Base-by-base conservation (phyloP, 768 basidiomycete species). In the Amanita pallidorosea region DNA sequence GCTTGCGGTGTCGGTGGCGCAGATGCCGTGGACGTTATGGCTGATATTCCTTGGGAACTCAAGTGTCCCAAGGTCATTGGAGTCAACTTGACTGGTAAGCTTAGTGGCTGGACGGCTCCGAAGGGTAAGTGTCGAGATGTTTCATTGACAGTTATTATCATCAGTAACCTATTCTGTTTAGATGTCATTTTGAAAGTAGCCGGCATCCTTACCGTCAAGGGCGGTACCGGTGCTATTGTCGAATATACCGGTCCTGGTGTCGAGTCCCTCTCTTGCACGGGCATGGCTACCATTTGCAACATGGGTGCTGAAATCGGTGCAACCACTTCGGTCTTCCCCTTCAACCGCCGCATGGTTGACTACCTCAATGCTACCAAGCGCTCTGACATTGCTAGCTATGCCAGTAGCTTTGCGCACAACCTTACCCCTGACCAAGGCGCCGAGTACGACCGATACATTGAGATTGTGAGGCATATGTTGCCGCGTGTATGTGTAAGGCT, bases 271-370 rank as follows among this genome's bases (percentile, higher is more conserved):
- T 96, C 93, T 44, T 91, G 88, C 79, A 99, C 95, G 44, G 95
- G 95, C 69, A 96, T 98, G 94, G 95, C 91, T 47, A 98, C 95
- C 18, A 95, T 99, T 62, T 97, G 95, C 70, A 99, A 97, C 81
- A 99, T 98, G 95, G 95, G 95, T 76, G 95, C 95, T 59, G 95
- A 99, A 70, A 97, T 98, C 61, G 95, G 95, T 65, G 96, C 96
- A 34, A 99, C 96, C 8, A 98, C 96, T 18, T 97, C 95, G 15
- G 70, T 98, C 59, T 99, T 99, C 90, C 96, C 96, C 60, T 98
- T 88, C 83, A 99, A 98, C 75, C 66, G 72, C 57, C 90, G 94
- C 62, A 98, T 98, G 96, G 77, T 65, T 60, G 78, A 84, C 64
- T 99, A 97, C 71, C 75, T 99, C 65, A 80, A 87, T 54, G 95